Conservation (phyloP, 169 alveolate genomes). For the Amoebophrya sp. region DNA sequence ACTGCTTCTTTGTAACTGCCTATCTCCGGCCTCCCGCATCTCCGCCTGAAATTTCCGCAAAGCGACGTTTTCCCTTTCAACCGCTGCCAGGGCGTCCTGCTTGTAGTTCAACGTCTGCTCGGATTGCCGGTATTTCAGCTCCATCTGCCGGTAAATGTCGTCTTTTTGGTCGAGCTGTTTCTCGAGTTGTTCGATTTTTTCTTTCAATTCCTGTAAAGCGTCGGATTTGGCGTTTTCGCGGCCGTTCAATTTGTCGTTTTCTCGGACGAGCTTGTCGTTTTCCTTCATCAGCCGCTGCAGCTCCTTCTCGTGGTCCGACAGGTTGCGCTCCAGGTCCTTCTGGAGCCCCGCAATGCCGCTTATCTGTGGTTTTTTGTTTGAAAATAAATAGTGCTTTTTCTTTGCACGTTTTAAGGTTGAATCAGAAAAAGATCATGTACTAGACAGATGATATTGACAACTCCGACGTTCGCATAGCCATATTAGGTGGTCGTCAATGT, state of each 20-base stretch:
- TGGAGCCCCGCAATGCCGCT: no score
- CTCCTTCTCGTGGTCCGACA: no score
- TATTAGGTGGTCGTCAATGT: neutral
- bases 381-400: no score
- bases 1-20: neutral
- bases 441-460: no score
- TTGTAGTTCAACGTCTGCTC: neutral
- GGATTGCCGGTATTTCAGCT: neutral
- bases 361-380: no score
- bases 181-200: neutral
- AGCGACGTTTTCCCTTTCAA: neutral
- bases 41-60: neutral
- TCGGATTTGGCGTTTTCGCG: neutral
- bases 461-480: neutral
- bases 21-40: neutral
- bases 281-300: no score
- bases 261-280: neutral
- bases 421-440: no score
- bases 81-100: neutral
- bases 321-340: no score
- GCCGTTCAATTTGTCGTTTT: neutral
- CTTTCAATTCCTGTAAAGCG: neutral
- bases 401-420: no score
- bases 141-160: neutral
- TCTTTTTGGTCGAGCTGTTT: neutral